These are phyloP conservation scores for Backusella tarrabulga DNA, from an alignment of 192 early-diverging fungal species.

Conservation along the genomic window DNA sequence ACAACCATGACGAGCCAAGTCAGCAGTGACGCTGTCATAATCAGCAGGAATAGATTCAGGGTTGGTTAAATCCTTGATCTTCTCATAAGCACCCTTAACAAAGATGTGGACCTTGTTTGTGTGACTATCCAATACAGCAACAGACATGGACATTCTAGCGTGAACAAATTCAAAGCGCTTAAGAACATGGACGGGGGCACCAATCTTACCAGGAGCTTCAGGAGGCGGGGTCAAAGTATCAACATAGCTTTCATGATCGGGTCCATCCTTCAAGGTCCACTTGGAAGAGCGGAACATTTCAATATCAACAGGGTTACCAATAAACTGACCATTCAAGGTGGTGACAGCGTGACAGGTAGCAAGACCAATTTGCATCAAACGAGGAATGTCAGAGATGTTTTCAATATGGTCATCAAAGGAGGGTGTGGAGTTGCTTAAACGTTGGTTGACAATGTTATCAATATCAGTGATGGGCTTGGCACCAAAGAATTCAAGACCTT, in stretches of 20 bases:
- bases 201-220: constrained; percentile 9
- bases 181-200: constrained; percentile 44
- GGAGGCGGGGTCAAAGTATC: constrained; percentile 43
- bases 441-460: constrained; percentile 13
- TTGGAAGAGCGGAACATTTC: constrained; percentile 64
- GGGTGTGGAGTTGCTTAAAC: background rate
- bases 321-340: constrained; percentile 40
- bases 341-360: constrained; percentile 53
- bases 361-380: constrained; percentile 35
- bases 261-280: constrained; percentile 32
- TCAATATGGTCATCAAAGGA: constrained; percentile 29
- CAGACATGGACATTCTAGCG: constrained; percentile 68
- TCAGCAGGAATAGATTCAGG: constrained; percentile 52
- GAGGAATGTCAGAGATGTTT: constrained; percentile 11
- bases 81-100: constrained; percentile 74
- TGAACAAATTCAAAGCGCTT: constrained; percentile 75
- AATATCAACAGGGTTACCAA: constrained; percentile 63
- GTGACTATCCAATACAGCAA: constrained; percentile 53
- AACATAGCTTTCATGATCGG: constrained; percentile 33
- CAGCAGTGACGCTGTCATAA: constrained; percentile 50
- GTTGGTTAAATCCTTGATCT: constrained; percentile 56
- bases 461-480: constrained; percentile 25
- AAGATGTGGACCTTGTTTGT: constrained; percentile 57
- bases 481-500: constrained; percentile 64
- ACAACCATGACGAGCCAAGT: constrained; percentile 65